Base-by-base conservation (phyloP, 441 rosid species). In the Erysimum cheiri region DNA sequence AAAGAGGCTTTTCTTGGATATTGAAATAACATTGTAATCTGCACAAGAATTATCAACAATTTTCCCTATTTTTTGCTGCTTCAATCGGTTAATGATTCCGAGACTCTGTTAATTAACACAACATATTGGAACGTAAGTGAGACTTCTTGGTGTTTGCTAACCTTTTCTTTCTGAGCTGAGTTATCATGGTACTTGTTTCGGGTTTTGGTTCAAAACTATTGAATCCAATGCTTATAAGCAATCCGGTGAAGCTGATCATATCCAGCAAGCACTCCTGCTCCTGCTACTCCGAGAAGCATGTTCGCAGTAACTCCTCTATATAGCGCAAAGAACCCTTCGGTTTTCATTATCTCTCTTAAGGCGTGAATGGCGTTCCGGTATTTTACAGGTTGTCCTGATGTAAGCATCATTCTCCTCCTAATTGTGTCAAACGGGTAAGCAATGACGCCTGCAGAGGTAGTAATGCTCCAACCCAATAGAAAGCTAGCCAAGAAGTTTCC, bases 341-440 rank as follows among this genome's bases (percentile, higher is more conserved):
- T 73, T 19, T 67, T 82, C 57, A 82, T 46, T 35, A 95, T 90
- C 85, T 92, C 95, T 14, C 10, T 70, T 41, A 84, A 74, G 9
- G 98, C 96, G 44, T 90, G 97, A 64, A 78, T 46, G 7, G 87
- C 69, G 55, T 75, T 83, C 14, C 72, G 81, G 77, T 92, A 92
- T 83, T 90, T 95, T 6, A 68, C 49, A 10, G 90, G 82, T 28
- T 89, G 87, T 63, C 98, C 98, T 24, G 98, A 92, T 24, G 97
- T 95, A 71, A 92, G 88, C 98, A 92, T 92, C 97, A 95, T 92
- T 81, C 96, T 88, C 76, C 98, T 81, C 41, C 97, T 82, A 61
- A 95, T 12, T 0, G 97, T 92, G 73, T 95, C 98, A 33, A 95
- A 90, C 44, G 99, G 98, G 52, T 95, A 95, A 13, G 98, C 98